Evolutionary conservation across 352 stramenopile species (phyloP), one percentile per base, ranked within the genome.

Genomic region (Blastocystis sp.): DNA sequence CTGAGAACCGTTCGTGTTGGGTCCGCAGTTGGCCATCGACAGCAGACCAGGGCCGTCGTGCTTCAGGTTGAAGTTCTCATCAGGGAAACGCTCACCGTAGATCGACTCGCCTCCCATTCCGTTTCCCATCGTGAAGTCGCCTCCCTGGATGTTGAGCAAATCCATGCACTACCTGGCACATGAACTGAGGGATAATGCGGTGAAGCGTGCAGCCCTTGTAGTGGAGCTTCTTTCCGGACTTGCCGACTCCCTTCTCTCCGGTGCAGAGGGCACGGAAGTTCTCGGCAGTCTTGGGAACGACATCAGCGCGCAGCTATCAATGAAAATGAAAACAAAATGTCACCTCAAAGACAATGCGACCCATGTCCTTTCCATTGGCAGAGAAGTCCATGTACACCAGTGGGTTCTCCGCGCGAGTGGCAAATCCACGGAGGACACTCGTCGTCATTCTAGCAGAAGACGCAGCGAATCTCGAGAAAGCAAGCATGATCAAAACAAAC

Each of bases 241-340:
- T 89, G 40, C 88, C 89, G 40, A 92, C 90, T 86, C 95, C 94
- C 89, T 97, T 93, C 89, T 99, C 96, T 86, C 96, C 96, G 51
- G 95, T 99, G 88, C 95, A 98, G 32, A 99, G 88, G 48, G 92
- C 93, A 76, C 95, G 90, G 91, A 99, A 99, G 90, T 99, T 99
- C 89, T 98, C 95, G 0, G 92, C 95, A 0, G 96, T 99, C 87
- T 96, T 94, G 0, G 96, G 96, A 32, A 93, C 93, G 40, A 98
- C 90, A 88, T 99, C 95, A 86, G 95, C 92, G 88, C 92, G 94
- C 46, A 99, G 89, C 89, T 71, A 71, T 21, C 16, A 38, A 21
- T 21, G 14, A 38, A 27, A 8, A 38, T 46, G 4, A 8, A 38
- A 36, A 36, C 32, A 14, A 21, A 38, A 8, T 71, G 11, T 24